Base-by-base conservation (phyloP, 495 filamentous ascomycete species). In the Hypoxylon lienhwacheense region DNA sequence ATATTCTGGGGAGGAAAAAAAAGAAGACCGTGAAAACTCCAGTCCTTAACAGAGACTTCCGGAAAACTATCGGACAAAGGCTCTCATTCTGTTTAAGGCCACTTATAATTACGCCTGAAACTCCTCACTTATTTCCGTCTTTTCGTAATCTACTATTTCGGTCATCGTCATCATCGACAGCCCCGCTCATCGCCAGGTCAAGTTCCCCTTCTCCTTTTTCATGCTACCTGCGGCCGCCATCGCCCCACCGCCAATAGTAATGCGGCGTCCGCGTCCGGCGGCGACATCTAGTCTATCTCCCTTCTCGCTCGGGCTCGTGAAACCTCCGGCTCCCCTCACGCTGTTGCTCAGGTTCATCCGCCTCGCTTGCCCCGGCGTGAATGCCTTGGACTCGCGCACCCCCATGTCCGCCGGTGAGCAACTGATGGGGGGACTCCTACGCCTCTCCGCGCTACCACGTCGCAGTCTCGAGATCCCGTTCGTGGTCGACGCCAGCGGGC, bases 391-490 rank as follows among this genome's bases (percentile, higher is more conserved):
- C 25, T 47, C 42, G 7, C 49, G 4, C 15, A 45, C 50, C 20
- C 33, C 40, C 20, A 54, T 26, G 7, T 67, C 67, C n/a, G 69
- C 68, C 20, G 75, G 74, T 31, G 73, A 73, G 47, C 71, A 77
- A 21, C 64, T 58, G 46, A 78, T 71, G 21, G 75, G 74, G 11
- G 74, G 73, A 39, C 70, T 72, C 29, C 72, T 58, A n/a, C 70
- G 65, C 17, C 69, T 58, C 54, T 76, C 74, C 5, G 55, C 37
- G 41, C 71, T 76, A 8, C 66, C 63, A 1, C 74, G 61, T 12
- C 75, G 64, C 22, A 72, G 60, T 11, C 74, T 53, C 7, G 71
- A 75, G 46, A 78, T 74, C 24, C 75, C 75, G 54, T 77, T 76
- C 1, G 73, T 66, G 52, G 67, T 64, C 45, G 70, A 73, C 1